Conservation (phyloP, 2,329 filamentous ascomycete species). For the Ciborinia camelliae region DNA sequence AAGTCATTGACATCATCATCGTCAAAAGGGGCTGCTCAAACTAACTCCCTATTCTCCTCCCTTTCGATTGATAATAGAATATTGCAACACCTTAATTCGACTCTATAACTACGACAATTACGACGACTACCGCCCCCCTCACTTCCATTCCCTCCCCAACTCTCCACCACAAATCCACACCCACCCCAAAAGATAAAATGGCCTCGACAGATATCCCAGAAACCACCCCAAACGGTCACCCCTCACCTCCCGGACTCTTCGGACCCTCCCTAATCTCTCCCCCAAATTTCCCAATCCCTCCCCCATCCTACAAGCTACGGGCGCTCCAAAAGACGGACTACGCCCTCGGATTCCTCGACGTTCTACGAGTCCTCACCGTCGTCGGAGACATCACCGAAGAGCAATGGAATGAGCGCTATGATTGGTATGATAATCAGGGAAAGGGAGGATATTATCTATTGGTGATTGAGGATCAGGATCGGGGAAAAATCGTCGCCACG, state of each 20-base stretch:
- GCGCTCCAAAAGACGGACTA: conserved; percentile 77
- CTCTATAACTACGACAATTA: no score
- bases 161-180: background rate
- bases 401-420: conserved; percentile 74
- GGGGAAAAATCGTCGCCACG: conserved; percentile 73
- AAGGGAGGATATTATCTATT: conserved; percentile 79
- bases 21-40: conserved; percentile 8
- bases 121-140: no score
- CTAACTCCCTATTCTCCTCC: background rate
- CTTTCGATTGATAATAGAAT: background rate
- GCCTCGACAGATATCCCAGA: conserved; percentile 37
- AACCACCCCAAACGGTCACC: no score
- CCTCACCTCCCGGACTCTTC: no score
- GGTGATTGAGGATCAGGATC: conserved; percentile 74
- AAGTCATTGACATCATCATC: background rate
- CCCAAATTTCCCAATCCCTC: conserved; percentile 66
- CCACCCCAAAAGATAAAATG: background rate
- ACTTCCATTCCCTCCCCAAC: background rate
- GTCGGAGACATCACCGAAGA: conserved; percentile 80
- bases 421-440: conserved; percentile 66
- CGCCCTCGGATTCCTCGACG: conserved; percentile 80
- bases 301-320: conserved; percentile 79
- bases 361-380: conserved; percentile 84
- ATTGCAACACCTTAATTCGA: background rate
- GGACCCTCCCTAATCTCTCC: conserved; percentile 71